phyloP scores from a whole-genome alignment of 768 basidiomycete genomes.

The Botryobasidium botryosum region DNA sequence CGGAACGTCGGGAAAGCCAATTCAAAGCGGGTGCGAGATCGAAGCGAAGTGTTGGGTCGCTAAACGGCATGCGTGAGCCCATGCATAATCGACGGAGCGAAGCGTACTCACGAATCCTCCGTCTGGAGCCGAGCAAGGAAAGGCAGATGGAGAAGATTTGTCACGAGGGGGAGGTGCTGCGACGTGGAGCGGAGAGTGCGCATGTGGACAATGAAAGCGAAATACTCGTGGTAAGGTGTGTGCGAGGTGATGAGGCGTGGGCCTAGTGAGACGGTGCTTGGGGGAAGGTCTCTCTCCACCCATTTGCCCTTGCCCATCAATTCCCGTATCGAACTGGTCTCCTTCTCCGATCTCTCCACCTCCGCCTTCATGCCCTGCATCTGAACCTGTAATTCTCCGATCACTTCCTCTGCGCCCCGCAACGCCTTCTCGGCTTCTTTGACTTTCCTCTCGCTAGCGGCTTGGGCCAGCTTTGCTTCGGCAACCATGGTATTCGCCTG shows the following conservation, averaged over 20 bases:
- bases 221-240: constrained; percentile 63
- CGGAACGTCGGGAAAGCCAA: constrained; percentile 79
- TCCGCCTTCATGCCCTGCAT: constrained; percentile 60
- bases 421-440: constrained; percentile 61
- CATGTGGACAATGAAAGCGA: constrained; percentile 59
- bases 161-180: constrained; percentile 44
- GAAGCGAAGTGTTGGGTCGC: constrained; percentile 82
- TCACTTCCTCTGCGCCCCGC: constrained; percentile 72
- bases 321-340: constrained; percentile 31
- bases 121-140: constrained; percentile 56
- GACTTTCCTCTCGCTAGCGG: constrained; percentile 56
- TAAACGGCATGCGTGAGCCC: constrained; percentile 17
- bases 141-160: constrained; percentile 57
- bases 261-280: constrained; percentile 11
- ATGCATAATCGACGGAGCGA: neutral
- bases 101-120: constrained; percentile 70
- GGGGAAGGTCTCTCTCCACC: constrained; percentile 27
- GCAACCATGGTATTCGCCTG: constrained; percentile 99
- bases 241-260: constrained; percentile 45
- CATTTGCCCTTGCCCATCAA: constrained; percentile 56
- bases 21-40: constrained; percentile 89
- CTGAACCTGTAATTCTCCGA: constrained; percentile 67
- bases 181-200: constrained; percentile 50
- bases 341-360: constrained; percentile 42
- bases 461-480: constrained; percentile 55